Evolutionary conservation across 2,329 filamentous ascomycete genomes (phyloP).

Genomic region (Colletotrichum kahawae): DNA sequence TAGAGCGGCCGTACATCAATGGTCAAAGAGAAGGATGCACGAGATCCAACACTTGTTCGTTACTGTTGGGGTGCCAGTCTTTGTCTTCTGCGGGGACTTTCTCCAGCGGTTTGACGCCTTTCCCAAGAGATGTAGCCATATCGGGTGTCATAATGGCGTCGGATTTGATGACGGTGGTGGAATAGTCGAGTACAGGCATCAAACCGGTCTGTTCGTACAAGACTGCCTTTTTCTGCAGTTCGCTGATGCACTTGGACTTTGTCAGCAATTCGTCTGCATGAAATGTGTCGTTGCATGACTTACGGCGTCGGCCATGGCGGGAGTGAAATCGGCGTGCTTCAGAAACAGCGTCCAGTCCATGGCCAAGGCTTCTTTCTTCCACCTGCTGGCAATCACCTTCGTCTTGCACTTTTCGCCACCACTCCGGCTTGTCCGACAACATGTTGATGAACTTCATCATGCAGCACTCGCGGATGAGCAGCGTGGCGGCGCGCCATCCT

Average conservation of each 20-base stretch:
- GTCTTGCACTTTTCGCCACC: conserved; percentile 28
- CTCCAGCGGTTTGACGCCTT: conserved; percentile 23
- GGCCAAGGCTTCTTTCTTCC: conserved; percentile 22
- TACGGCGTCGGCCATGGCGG: neutral
- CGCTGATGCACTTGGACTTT: conserved; percentile 26
- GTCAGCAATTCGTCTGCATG: neutral
- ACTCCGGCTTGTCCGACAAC: conserved; percentile 30
- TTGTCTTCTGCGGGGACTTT: conserved; percentile 17
- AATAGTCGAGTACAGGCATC: conserved; percentile 32
- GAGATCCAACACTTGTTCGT: conserved; percentile 56
- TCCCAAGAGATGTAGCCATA: conserved; percentile 14
- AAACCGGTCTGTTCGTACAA: conserved; percentile 41
- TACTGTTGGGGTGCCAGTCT: conserved; percentile 61
- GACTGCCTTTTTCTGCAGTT: conserved; percentile 52
- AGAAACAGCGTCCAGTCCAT: neutral
- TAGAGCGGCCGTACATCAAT: neutral
- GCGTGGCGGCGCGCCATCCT: neutral
- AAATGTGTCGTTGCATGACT: neutral
- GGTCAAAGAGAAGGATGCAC: conserved; percentile 53
- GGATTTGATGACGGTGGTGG: conserved; percentile 25
- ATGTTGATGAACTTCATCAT: conserved; percentile 33
- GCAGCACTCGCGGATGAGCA: conserved; percentile 20
- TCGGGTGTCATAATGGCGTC: conserved; percentile 19
- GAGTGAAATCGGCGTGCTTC: neutral
- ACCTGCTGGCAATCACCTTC: conserved; percentile 23